Evolutionary conservation across 2,329 filamentous ascomycete species (phyloP).

Genomic region (Colletotrichum horii): DNA sequence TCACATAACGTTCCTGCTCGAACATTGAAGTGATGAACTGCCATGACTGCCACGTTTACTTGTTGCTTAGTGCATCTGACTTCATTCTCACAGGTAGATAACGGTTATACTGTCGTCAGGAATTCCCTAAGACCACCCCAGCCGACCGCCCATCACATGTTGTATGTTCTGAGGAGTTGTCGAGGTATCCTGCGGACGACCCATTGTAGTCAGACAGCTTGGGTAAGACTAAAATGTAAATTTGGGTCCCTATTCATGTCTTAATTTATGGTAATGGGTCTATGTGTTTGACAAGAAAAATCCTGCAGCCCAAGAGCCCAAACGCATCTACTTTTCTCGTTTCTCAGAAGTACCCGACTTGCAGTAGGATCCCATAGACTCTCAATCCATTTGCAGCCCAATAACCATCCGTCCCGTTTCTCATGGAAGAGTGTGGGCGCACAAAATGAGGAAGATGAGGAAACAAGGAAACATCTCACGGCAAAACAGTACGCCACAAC

Average conservation of each 20-base stretch:
- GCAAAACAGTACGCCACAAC: neutral
- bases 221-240: neutral
- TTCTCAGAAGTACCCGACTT: neutral
- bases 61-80: neutral
- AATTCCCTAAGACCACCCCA: neutral
- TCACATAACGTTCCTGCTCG: neutral
- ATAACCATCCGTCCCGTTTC: neutral
- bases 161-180: neutral
- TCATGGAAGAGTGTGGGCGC: neutral
- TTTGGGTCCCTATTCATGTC: no score
- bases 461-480: neutral
- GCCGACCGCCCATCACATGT: neutral
- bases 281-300: neutral
- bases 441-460: neutral
- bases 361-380: neutral
- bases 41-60: neutral
- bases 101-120: neutral
- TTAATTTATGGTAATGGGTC: neutral
- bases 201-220: neutral
- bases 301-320: neutral
- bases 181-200: neutral
- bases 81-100: neutral
- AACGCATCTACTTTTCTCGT: neutral
- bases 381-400: neutral
- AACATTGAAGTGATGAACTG: neutral